Conservation (phyloP, 192 early-diverging fungal genomes). For the Physocladia obscura region DNA sequence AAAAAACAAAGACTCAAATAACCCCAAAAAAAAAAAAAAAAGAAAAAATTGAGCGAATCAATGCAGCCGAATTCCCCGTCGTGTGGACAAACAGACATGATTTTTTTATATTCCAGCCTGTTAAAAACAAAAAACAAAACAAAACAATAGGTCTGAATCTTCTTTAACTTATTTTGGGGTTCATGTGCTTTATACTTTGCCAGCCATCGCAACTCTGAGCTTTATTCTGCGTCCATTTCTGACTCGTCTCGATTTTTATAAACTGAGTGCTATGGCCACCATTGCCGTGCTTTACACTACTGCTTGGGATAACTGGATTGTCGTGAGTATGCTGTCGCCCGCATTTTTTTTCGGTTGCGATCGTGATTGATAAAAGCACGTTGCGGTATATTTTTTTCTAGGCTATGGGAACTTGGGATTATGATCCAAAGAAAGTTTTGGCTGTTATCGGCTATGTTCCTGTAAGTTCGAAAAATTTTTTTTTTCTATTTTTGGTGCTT, state of each 20-base stretch:
- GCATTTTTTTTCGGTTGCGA: neutral
- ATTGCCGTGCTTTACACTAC: conserved; percentile 53
- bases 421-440: conserved; percentile 43
- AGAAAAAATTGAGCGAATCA: too few relatives aligned
- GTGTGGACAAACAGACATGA: too few relatives aligned
- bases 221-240: conserved; percentile 37
- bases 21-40: neutral
- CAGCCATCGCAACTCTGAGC: conserved; percentile 32
- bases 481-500: neutral
- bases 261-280: neutral
- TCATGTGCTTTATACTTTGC: conserved; percentile 53
- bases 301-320: conserved; percentile 59
- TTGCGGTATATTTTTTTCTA: neutral
- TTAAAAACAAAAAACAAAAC: neutral
- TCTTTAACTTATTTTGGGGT: conserved; percentile 52
- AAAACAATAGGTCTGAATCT: too few relatives aligned
- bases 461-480: neutral
- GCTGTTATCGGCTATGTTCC: conserved; percentile 60
- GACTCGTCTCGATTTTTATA: neutral
- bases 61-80: too few relatives aligned
- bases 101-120: neutral
- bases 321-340: conserved; percentile 17
- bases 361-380: neutral
- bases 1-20: too few relatives aligned
- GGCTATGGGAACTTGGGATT: conserved; percentile 48